phyloP scores from a whole-genome alignment of 495 filamentous ascomycete genomes.

The Xanthoparmelia taractica region DNA sequence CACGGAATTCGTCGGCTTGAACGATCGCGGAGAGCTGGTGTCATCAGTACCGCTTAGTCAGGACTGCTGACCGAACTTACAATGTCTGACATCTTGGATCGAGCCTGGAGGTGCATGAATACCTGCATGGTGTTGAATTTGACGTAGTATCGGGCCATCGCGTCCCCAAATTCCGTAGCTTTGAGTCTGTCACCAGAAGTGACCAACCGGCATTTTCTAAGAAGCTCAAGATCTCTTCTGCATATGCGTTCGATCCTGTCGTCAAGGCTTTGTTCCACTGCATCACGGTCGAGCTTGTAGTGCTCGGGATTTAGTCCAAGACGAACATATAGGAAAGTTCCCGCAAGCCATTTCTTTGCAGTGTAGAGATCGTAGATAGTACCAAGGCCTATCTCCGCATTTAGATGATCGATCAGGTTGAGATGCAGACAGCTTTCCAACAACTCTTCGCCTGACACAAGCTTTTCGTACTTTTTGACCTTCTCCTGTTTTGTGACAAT shows the following conservation, averaged over 20 bases:
- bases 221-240: constrained; percentile 62
- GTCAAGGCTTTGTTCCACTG: constrained; percentile 49
- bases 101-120: constrained; percentile 54
- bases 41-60: constrained; percentile 30
- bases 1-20: constrained; percentile 70
- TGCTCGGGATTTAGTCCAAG: constrained; percentile 70
- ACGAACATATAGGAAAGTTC: constrained; percentile 83
- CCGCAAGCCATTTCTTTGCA: constrained; percentile 73
- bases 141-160: constrained; percentile 91
- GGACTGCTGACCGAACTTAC: constrained; percentile 41
- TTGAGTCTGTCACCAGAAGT: constrained; percentile 39
- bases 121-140: constrained; percentile 84
- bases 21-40: constrained; percentile 55
- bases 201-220: constrained; percentile 57
- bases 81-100: constrained; percentile 59
- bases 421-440: constrained; percentile 84
- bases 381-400: constrained; percentile 84
- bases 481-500: constrained; percentile 74
- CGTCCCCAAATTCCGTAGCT: constrained; percentile 72
- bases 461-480: constrained; percentile 64
- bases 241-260: constrained; percentile 72
- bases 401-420: constrained; percentile 86
- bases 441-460: constrained; percentile 74
- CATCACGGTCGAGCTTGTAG: constrained; percentile 63
- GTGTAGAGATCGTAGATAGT: constrained; percentile 63